Conservation (phyloP, 495 filamentous ascomycete genomes). For the Endocarpon pusillum region DNA sequence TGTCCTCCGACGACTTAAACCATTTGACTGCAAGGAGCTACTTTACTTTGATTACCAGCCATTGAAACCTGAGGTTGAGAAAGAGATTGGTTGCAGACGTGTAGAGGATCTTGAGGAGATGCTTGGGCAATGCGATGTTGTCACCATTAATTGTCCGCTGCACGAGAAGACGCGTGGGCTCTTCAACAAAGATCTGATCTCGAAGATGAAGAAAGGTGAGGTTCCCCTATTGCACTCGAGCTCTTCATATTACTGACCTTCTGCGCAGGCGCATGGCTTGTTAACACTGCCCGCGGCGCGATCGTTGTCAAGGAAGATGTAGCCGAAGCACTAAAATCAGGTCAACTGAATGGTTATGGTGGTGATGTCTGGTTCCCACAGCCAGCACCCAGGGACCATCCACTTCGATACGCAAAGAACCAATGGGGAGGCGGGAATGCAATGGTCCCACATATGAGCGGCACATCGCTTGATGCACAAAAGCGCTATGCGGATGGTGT, state of each 20-base stretch:
- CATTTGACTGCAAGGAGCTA: slow-evolving; percentile 99
- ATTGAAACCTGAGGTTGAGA: slow-evolving; percentile 67
- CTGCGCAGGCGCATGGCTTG: slow-evolving; percentile 65
- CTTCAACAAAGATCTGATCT: slow-evolving; percentile 99
- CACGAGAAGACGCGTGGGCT: slow-evolving; percentile 92
- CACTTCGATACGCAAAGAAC: slow-evolving; percentile 81
- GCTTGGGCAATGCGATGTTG: slow-evolving; percentile 87
- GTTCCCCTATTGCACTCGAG: slow-evolving; percentile 1
- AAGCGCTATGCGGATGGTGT: slow-evolving; percentile 80
- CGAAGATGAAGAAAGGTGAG: slow-evolving; percentile 95
- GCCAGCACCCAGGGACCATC: slow-evolving; percentile 88
- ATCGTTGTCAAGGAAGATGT: slow-evolving; percentile 99
- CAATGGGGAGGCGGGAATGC: slow-evolving; percentile 94
- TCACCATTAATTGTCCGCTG: slow-evolving; percentile 98
- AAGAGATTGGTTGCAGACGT: slow-evolving; percentile 88
- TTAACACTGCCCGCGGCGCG: slow-evolving; percentile 96
- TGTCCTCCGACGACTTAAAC: slow-evolving; percentile 82
- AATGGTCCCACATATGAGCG: slow-evolving; percentile 97
- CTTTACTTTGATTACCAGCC: slow-evolving; percentile 99
- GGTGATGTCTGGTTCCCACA: slow-evolving; percentile 92
- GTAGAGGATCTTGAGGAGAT: slow-evolving; percentile 85
- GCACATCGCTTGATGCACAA: slow-evolving; percentile 93
- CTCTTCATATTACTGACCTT: slow-evolving; percentile 5
- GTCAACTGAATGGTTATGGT: slow-evolving; percentile 92
- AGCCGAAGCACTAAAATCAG: slow-evolving; percentile 77